Evolutionary conservation across 768 basidiomycete species (phyloP), one percentile per base, ranked within the genome.

Genomic region (Lyophyllum semitale): DNA sequence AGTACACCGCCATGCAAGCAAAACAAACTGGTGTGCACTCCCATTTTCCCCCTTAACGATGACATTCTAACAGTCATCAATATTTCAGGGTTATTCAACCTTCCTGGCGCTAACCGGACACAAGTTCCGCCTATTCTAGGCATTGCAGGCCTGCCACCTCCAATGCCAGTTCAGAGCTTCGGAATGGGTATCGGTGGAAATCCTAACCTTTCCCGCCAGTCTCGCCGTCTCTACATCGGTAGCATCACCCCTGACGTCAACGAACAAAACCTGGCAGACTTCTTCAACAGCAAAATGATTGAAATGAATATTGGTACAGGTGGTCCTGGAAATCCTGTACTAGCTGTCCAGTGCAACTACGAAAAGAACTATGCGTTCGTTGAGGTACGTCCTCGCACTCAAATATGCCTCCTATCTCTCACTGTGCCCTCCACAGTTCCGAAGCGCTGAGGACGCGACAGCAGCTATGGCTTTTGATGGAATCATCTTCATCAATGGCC

Each of bases 341-440:
- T 95, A 29, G 89, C 89, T 18, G 94, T 97, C 5, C 94, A 96
- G 66, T 91, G 97, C 76, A 98, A 98, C 67, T 95, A 95, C 65
- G 97, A 98, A 72, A 99, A 98, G 80, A 95, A 93, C 64, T 99
- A 98, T 68, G 97, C 97, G 1, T 99, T 98, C 68, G 91, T 98
- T 49, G 97, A 99, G 80, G 96, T 96, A 68, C 59, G 80, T 66
- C 35, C 18, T 18, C 43, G 33, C 33, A 29, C 7, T 53, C 25
- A 45, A 45, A 26, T 22, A 35, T 1, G 7, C 3, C 52, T 22
- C 30, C 53, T 37, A 38, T 32, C 17, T 63, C 26, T 53, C 37
- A 61, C 51, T 23, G 51, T 18, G 54, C 58, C 27, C 45, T 38
- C 56, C 64, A 5, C n/a, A 98, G 96, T 98, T 98, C 81, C 94